Evolutionary conservation across 2,329 filamentous ascomycete species (phyloP), one percentile per base, ranked within the genome.

Genomic region (Diaporthe ilicicola): DNA sequence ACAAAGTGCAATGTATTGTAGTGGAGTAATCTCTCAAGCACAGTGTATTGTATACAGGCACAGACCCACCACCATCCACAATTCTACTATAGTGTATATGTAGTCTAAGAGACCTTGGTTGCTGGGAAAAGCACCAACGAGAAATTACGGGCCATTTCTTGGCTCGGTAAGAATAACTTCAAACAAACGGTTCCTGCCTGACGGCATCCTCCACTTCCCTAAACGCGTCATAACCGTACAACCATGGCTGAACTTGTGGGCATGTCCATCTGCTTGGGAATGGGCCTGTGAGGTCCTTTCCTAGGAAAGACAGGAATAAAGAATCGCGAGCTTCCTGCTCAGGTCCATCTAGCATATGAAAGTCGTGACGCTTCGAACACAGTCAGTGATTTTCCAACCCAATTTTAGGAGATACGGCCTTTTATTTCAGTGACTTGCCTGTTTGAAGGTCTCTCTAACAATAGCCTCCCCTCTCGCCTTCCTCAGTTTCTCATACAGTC

Each of bases 241-340:
- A 73, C 88, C 89, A 92, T 0, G 86, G 85, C 77, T 92, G 90
- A 0, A 90, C 85, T 42, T 87, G 81, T 0, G 89, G 89, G 76
- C 90, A 91, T 1, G 87, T 89, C 87, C 90, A 90, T 61, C 90
- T 82, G 78, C 88, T 90, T 0, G 90, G 91, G 74, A 92, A 93
- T 1, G 76, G 72, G 1, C 83, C 84, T 48, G 83, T 80, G 3
- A 87, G 78, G 65, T 87, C 82, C 64, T 78, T 76, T 9, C 83
- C 89, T 3, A 91, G 76, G 75, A 88, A 85, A 3, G 85, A 85
- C 15, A 86, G 72, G 81, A 92, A 90, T 8, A 89, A 62, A 42
- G 84, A 77, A 74, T 92, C 90, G 56, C 91, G 82, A 27, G 80
- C 82, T 74, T 86, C 80, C 77, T 92, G 90, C 72, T 89, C 86